Percentiles rank a stretch among this genome's conserved stretches.
Evolutionary conservation across 192 early-diverging fungal genomes (phyloP).

Genomic region (Coemansia umbellata): DNA sequence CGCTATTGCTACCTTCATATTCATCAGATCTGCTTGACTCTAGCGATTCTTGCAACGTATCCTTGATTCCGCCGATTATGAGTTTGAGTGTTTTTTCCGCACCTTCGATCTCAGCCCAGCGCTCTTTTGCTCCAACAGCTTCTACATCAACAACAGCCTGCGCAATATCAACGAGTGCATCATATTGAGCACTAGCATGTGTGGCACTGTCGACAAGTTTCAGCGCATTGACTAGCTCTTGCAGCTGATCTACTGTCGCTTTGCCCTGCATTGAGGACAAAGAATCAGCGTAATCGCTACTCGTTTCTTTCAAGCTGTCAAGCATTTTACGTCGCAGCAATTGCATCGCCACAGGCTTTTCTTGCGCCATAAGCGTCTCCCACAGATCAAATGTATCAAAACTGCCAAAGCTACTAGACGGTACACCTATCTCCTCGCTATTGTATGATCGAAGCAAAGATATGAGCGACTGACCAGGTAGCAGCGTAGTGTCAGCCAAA

Average conservation of each 20-base stretch:
- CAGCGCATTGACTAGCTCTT: conserved; percentile 10
- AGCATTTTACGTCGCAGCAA: conserved; percentile 24
- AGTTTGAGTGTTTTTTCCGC: conserved; percentile 47
- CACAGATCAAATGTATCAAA: conserved; percentile 3
- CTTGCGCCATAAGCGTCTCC: conserved; percentile 34
- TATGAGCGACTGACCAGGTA: conserved; percentile 11
- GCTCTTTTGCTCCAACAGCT: conserved; percentile 1
- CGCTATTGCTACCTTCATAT: neutral
- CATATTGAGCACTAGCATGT: too few relatives aligned
- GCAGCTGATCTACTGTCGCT: conserved; percentile 22
- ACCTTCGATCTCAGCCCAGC: conserved; percentile 36
- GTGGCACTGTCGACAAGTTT: too few relatives aligned
- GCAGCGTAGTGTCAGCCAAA: too few relatives aligned
- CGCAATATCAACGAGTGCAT: conserved; percentile 8
- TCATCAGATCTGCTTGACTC: neutral
- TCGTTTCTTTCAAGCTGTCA: neutral
- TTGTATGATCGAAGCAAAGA: conserved; percentile 10
- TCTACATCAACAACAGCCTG: conserved; percentile 10
- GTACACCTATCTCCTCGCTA: too few relatives aligned
- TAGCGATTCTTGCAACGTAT: conserved; percentile 3
- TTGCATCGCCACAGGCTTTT: conserved; percentile 24
- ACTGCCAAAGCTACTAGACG: neutral
- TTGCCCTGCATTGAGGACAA: conserved; percentile 7
- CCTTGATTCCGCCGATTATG: conserved; percentile 39
- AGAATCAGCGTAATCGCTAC: neutral